These are phyloP conservation scores for sorghum (Sorghum bicolor) DNA, from an alignment of 176 grass and related monocot genomes.

Conservation along the genomic window DNA sequence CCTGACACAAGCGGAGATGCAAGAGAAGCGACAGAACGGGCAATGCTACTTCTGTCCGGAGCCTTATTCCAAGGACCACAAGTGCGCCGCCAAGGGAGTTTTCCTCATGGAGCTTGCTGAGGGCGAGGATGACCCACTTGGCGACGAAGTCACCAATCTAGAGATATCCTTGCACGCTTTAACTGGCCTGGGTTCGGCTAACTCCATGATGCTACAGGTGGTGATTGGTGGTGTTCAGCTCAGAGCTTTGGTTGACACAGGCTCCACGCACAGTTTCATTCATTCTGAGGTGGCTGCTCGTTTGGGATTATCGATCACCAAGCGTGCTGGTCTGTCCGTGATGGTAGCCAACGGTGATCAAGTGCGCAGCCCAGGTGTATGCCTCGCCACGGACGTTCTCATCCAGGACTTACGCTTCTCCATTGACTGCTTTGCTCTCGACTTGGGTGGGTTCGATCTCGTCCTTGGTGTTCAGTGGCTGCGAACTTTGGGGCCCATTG, in stretches of 20 bases:
- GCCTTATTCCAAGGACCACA: neutral
- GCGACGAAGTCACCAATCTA: no score
- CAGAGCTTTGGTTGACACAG: fast-evolving
- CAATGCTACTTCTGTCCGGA: neutral
- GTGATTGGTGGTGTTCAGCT: neutral
- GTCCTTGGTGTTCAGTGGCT: neutral
- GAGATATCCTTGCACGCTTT: no score
- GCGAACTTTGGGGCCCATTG: neutral
- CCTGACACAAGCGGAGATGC: no score
- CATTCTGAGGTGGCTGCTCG: neutral
- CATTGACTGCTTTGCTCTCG: neutral
- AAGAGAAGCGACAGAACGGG: no score
- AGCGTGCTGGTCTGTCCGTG: neutral
- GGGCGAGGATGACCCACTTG: no score
- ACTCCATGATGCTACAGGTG: no score
- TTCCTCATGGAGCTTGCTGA: neutral
- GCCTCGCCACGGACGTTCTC: neutral
- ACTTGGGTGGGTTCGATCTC: neutral
- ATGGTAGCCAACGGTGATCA: neutral
- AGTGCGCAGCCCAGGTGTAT: fast-evolving
- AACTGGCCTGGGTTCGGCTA: no score
- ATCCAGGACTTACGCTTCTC: neutral
- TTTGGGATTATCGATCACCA: neutral
- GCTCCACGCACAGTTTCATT: neutral
- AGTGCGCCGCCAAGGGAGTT: neutral